Conservation (phyloP, 2,329 filamentous ascomycete genomes). For the Phoma herbarum region DNA sequence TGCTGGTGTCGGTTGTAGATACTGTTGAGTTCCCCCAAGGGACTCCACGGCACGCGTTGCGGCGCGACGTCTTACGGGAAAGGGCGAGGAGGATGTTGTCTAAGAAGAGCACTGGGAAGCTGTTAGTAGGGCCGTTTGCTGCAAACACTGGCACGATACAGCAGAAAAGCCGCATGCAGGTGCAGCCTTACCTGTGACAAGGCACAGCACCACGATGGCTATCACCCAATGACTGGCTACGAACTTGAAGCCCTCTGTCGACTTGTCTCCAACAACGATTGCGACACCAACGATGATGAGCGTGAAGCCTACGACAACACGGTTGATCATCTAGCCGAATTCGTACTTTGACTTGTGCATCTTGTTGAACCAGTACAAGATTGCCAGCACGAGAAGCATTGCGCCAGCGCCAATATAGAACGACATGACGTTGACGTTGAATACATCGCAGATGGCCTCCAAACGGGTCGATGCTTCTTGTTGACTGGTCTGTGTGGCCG, state of each 20-base stretch:
- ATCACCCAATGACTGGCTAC: slow-evolving; percentile 33
- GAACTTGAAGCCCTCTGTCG: slow-evolving; percentile 36
- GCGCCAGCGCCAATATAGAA: slow-evolving; percentile 36
- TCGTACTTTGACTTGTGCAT: slow-evolving; percentile 40
- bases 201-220: slow-evolving; percentile 33
- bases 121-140: neutral
- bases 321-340: slow-evolving; percentile 42
- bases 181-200: slow-evolving; percentile 25
- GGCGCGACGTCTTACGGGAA: slow-evolving; percentile 21
- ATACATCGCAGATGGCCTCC: slow-evolving; percentile 31
- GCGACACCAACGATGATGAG: slow-evolving; percentile 33
- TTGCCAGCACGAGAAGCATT: slow-evolving; percentile 62
- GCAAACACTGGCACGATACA: neutral
- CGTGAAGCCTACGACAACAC: slow-evolving; percentile 32
- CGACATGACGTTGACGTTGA: slow-evolving; percentile 37
- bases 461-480: slow-evolving; percentile 13
- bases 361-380: slow-evolving; percentile 66
- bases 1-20: slow-evolving; percentile 9
- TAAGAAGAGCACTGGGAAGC: slow-evolving; percentile 22
- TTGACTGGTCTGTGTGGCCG: neutral
- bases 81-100: slow-evolving; percentile 29
- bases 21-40: slow-evolving; percentile 20
- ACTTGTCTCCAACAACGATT: slow-evolving; percentile 30
- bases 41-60: slow-evolving; percentile 14
- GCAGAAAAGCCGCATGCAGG: neutral